These are phyloP conservation scores for Brassica carinata DNA, from an alignment of 345 rosid species.

Conservation along the genomic window DNA sequence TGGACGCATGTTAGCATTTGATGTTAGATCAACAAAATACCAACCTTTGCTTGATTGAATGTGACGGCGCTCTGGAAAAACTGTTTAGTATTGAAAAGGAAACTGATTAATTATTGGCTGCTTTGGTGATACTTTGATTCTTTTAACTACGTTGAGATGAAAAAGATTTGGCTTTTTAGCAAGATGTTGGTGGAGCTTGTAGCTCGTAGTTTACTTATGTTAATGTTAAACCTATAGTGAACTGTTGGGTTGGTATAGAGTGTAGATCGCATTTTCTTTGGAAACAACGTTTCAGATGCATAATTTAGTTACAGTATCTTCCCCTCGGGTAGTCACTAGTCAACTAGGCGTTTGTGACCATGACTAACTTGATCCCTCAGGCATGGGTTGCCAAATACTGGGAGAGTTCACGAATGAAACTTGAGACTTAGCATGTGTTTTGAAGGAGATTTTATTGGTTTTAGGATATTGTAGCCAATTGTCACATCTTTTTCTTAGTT, in stretches of 20 bases:
- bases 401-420: neutral
- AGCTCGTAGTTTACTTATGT: constrained; percentile 6
- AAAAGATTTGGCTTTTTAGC: neutral
- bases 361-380: neutral
- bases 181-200: constrained; percentile 3
- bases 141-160: neutral
- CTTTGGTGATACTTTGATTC: neutral
- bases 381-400: constrained; percentile 2
- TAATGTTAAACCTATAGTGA: constrained; percentile 3
- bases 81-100: neutral
- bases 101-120: neutral
- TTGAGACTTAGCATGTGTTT: neutral
- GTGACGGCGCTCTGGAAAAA: neutral
- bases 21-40: neutral
- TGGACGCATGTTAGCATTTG: neutral
- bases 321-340: constrained; percentile 17
- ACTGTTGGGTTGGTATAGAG: constrained; percentile 5
- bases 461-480: neutral
- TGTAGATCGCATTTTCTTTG: constrained; percentile 9
- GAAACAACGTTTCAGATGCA: neutral
- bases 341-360: neutral
- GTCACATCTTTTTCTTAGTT: neutral
- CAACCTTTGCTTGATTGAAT: neutral
- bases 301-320: neutral
- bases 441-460: neutral